Base-by-base conservation (phyloP, 2,329 filamentous ascomycete species). In the Pseudopithomyces chartarum region DNA sequence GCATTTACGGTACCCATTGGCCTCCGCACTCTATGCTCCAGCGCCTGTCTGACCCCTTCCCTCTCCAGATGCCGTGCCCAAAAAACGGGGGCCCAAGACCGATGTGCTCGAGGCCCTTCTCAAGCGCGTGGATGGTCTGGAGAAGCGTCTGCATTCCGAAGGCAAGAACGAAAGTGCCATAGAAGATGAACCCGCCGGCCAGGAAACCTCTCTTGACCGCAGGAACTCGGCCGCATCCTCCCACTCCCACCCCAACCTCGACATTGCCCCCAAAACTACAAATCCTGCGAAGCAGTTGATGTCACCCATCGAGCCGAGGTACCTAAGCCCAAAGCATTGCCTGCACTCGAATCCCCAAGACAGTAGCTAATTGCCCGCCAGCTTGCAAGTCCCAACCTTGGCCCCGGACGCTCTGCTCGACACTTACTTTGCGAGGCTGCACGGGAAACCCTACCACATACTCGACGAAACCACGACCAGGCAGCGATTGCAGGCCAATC, bases 21-120 rank as follows among this genome's bases (percentile, higher is more conserved):
- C 43, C 52, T 57, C 55, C 53, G 33, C 26, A 29, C 5, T 29
- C 26, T 39, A 46, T 45, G 42, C 19, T 40, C 42, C 7, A 12
- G 13, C 15, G 8, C 13, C 32, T 29, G 42, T 55, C 59, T 61
- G 53, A 65, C 58, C 11, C 22, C 32, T 39, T 19, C 55, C 49
- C n/a, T n/a, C n/a, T 22, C 26, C 58, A 93, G 91, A 96, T 80
- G 92, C 92, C 23, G 86, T 95, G 17, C 92, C 92, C 0, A 96
- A 96, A 78, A 96, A 96, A 75, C 84, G 92, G 73, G 92, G 92
- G 0, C 92, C 92, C 2, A 96, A 96, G 77, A 96, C 91, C 26
- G 92, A 96, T 73, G 90, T 96, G 4, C 80, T 96, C 32, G 92
- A 96, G 73, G 91, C 92, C 1, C 79, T 96, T 8, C 72, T 96